These are phyloP conservation scores for Cryptococcus sp. DNA, from an alignment of 1,284 basidiomycete species.

Conservation along the genomic window DNA sequence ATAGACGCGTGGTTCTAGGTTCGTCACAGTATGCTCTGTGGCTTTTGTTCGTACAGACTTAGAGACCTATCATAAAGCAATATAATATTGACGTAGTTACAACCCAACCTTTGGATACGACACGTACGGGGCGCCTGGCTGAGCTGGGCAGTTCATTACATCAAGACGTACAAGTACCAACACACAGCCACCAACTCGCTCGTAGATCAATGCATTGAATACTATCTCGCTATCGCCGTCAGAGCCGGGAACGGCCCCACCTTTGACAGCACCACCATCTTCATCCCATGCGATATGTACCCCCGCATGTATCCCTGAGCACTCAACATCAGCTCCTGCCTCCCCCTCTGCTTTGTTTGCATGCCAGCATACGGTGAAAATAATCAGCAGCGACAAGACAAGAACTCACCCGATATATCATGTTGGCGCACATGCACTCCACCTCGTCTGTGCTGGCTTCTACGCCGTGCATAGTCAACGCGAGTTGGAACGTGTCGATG, in stretches of 20 bases:
- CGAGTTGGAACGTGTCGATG: slow-evolving; percentile 69
- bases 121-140: no score
- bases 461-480: slow-evolving; percentile 63
- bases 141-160: no score
- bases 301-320: slow-evolving; percentile 78
- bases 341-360: background rate
- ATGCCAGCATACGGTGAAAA: no score
- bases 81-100: background rate
- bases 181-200: no score
- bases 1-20: background rate
- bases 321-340: background rate
- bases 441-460: slow-evolving; percentile 66
- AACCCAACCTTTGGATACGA: background rate
- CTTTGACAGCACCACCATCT: slow-evolving; percentile 83
- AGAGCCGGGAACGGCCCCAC: slow-evolving; percentile 72
- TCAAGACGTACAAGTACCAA: background rate
- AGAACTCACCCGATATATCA: slow-evolving; percentile 71
- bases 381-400: background rate
- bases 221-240: slow-evolving; percentile 28
- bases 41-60: background rate
- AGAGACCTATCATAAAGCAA: background rate
- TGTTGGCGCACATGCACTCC: slow-evolving; percentile 89
- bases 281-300: slow-evolving; percentile 92
- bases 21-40: background rate
- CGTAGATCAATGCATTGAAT: no score